These are phyloP conservation scores for Borealophlyctis nickersoniae DNA, from an alignment of 192 early-diverging fungal species.

Conservation along the genomic window DNA sequence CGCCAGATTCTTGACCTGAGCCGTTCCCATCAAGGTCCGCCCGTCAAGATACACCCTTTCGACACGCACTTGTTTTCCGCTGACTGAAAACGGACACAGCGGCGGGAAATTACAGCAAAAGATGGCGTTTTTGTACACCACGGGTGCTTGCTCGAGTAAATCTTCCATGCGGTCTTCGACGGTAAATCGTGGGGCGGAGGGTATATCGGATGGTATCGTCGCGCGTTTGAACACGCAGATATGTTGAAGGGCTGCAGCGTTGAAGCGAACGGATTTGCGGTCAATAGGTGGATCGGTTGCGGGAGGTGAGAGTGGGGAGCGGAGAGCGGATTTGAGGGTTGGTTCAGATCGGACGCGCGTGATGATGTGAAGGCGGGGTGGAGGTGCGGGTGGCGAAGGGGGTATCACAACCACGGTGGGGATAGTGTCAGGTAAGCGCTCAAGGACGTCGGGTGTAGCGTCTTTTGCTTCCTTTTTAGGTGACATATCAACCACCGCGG, in stretches of 20 bases:
- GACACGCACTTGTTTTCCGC: neutral
- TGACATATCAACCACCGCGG: too few relatives aligned
- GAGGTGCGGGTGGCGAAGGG: neutral
- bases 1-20: slow-evolving; percentile 80
- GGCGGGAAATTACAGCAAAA: neutral
- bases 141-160: neutral
- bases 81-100: neutral
- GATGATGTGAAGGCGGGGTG: neutral
- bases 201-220: neutral
- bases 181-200: neutral
- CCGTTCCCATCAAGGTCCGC: slow-evolving; percentile 57
- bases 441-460: neutral
- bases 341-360: neutral
- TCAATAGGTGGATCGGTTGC: neutral
- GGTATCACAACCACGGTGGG: neutral
- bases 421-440: neutral
- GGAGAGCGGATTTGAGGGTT: neutral
- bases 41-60: slow-evolving; percentile 26
- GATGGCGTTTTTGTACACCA: neutral
- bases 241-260: neutral
- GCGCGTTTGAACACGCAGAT: neutral
- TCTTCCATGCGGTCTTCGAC: neutral
- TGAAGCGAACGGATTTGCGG: neutral
- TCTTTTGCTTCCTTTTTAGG: too few relatives aligned
- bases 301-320: neutral